phyloP scores from a whole-genome alignment of 805 yeast genomes.

The Huiozyma naganishii region DNA sequence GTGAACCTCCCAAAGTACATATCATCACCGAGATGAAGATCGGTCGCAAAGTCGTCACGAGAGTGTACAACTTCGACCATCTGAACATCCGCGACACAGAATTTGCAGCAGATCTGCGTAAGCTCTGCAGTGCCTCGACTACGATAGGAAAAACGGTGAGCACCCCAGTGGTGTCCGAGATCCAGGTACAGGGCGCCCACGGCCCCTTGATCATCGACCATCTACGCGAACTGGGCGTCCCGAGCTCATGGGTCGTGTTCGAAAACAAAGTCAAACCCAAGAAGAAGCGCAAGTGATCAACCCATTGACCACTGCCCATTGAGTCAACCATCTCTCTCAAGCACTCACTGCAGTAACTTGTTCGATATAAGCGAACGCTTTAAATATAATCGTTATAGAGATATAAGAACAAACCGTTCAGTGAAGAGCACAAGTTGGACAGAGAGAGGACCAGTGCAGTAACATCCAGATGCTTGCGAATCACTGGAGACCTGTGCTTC shows the following conservation, averaged over 20 bases:
- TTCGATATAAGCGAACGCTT: too few relatives aligned
- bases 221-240: slow-evolving; percentile 52
- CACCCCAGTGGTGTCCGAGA: slow-evolving; percentile 49
- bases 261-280: slow-evolving; percentile 51
- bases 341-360: too few relatives aligned
- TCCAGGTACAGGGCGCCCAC: slow-evolving; percentile 89
- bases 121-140: slow-evolving; percentile 82
- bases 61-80: slow-evolving; percentile 56
- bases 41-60: slow-evolving; percentile 73
- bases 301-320: too few relatives aligned
- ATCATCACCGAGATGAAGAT: slow-evolving; percentile 65
- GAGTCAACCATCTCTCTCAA: too few relatives aligned
- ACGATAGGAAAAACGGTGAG: slow-evolving; percentile 50
- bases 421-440: too few relatives aligned
- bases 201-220: slow-evolving; percentile 48
- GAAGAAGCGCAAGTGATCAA: slow-evolving; percentile 30
- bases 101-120: slow-evolving; percentile 58
- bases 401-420: too few relatives aligned
- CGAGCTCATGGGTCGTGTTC: slow-evolving; percentile 51
- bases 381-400: too few relatives aligned
- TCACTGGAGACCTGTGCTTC: too few relatives aligned
- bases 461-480: too few relatives aligned
- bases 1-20: slow-evolving; percentile 54
- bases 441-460: too few relatives aligned
- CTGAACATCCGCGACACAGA: slow-evolving; percentile 50